These are phyloP conservation scores for Epichloe amarillans DNA, from an alignment of 2,329 filamentous ascomycete species.

Conservation along the genomic window DNA sequence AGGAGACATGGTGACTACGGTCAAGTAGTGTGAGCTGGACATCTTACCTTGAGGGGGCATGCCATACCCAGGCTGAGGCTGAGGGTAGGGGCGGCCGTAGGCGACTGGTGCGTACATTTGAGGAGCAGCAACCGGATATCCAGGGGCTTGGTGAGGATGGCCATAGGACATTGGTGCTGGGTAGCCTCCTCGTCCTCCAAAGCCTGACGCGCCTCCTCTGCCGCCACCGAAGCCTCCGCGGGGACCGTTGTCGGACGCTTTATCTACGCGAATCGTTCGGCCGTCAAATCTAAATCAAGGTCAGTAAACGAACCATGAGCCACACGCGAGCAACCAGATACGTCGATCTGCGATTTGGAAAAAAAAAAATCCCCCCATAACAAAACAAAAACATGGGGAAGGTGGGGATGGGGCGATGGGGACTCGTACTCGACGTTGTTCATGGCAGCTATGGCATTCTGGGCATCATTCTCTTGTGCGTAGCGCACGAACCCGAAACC, in stretches of 20 bases:
- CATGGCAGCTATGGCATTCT: conserved; percentile 64
- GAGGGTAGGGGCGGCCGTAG: conserved; percentile 26
- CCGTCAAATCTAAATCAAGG: conserved; percentile 63
- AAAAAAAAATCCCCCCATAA: not conserved
- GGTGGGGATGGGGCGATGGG: conserved; percentile 11
- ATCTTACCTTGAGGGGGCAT: conserved; percentile 27
- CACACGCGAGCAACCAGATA: not conserved
- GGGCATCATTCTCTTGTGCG: conserved; percentile 59
- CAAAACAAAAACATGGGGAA: not conserved
- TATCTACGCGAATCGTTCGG: conserved; percentile 87
- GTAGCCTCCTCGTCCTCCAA: conserved; percentile 33
- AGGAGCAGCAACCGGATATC: conserved; percentile 19
- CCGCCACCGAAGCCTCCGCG: conserved; percentile 31
- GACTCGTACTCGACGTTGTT: conserved; percentile 74
- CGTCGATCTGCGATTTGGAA: not conserved
- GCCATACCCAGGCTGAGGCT: conserved; percentile 21
- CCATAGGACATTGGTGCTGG: conserved; percentile 26
- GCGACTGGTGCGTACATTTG: conserved; percentile 24
- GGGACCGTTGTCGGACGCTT: conserved; percentile 69
- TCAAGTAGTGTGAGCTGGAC: not conserved
- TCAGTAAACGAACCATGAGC: conserved; percentile 3
- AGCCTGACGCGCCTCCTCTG: conserved; percentile 24
- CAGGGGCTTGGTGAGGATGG: conserved; percentile 23
- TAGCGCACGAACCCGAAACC: conserved; percentile 97
- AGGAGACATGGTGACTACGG: not conserved